Evolutionary conservation across 805 yeast genomes (phyloP), one percentile per base, ranked within the genome.

Genomic region (Saccharomycopsis sp.): DNA sequence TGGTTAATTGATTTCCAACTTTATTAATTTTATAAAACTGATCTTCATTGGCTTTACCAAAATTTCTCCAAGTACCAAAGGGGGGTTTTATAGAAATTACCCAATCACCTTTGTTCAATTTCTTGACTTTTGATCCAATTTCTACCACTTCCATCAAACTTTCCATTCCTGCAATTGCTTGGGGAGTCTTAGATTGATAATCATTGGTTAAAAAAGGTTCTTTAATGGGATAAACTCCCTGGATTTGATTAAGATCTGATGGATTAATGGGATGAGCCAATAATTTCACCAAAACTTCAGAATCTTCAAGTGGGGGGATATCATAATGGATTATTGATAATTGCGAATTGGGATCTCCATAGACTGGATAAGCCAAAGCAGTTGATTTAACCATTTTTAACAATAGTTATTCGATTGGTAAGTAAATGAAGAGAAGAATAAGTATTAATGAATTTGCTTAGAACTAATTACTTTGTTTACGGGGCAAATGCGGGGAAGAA

Each of bases 41-140:
- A 1, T 62, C 57, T 12, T 69, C 70, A 1, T 55, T 57, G 4
- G 78, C 71, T 36, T 79, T 56, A 8, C 82, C 79, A 50, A 80
- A 83, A 2, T 89, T 74, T 47, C 94, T 70, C 98, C 98, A 92
- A 3, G 97, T 89, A 23, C 98, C 98, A 44, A 78, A 79, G 51
- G 82, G 79, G 8, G 86, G 80, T 30, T 63, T 63, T 8, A 73
- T 54, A 9, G 97, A 96, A 33, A 89, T 71, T 29, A 79, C 85
- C 88, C 94, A 86, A 58, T 92, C 97, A 35, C 95, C 96, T 1
- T 63, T 61, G 34, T 64, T 50, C 38, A 83, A 63, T 3, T 49
- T 45, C 17, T 51, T 47, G 6, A 74, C 82, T 12, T 59, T 52
- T 8, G 67, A 49, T 15, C 95, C 95, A 8, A 73, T 71, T 40